Evolutionary conservation across 768 basidiomycete genomes (phyloP), one percentile per base, ranked within the genome.

Genomic region (Trametes punicea): DNA sequence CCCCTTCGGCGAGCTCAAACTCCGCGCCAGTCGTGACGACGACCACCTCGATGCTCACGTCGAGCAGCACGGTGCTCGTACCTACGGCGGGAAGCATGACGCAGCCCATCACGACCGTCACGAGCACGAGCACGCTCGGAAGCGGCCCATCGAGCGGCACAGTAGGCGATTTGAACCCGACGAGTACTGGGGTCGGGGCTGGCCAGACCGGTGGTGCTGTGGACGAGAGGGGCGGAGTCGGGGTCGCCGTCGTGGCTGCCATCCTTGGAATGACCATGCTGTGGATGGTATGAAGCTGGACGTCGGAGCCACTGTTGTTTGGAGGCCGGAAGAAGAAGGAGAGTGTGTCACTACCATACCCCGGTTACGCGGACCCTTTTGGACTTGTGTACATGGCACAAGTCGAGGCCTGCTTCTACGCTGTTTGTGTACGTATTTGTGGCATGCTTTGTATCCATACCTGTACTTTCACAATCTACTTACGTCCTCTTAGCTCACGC

Each of bases 41-140:
- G 4, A 44, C 55, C 30, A 56, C 55, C 2, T 2, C 55, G 31
- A 50, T 42, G 23, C n/a, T 36, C 21, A 50, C 55, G 9, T 26
- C 55, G 26, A 56, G 33, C 33, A 38, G 47, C 41, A 50, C 48
- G n/a, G 41, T 48, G 30, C n/a, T 48, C 4, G 8, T 44, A n/a
- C 47, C 55, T 7, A 16, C 55, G 23, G 13, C 55, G 23, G 13
- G 31, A 5, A 56, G 47, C 47, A 29, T 41, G 18, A 49, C 51
- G 4, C 42, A 21, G 2, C 51, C 47, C n/a, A 33, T 36, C 2
- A 56, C 55, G 25, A 50, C 48, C 25, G 41, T 56, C 6, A 49
- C 48, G 47, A 42, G 41, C 40, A 56, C 55, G 39, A 56, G 55
- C 41, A 56, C 55, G 34, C 34, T 56, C 15, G 34, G 41, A 4